These are phyloP conservation scores for Aaosphaeria pasadenensis DNA, from an alignment of 2,329 filamentous ascomycete species.

Conservation along the genomic window DNA sequence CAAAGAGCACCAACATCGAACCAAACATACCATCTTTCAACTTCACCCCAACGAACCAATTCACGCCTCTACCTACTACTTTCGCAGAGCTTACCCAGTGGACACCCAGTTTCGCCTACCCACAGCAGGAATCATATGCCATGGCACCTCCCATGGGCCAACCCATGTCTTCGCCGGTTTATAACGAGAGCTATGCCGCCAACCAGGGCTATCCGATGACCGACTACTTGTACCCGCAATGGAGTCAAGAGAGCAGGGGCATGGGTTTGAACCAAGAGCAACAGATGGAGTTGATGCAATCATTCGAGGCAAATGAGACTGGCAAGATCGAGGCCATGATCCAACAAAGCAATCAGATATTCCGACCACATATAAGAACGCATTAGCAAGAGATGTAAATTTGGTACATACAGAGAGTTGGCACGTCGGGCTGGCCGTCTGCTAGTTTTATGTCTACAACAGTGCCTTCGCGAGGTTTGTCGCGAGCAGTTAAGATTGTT, in stretches of 20 bases:
- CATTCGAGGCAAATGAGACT: slow-evolving; percentile 59
- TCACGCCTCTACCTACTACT: slow-evolving; percentile 32
- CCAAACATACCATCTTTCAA: slow-evolving; percentile 24
- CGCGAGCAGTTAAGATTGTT: too few species aligned
- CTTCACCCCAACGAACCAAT: slow-evolving; percentile 27
- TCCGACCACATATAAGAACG: slow-evolving; percentile 19
- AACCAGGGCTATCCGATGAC: slow-evolving; percentile 34
- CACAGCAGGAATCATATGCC: slow-evolving; percentile 21
- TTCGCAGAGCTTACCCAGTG: slow-evolving; percentile 36
- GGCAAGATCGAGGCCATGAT: slow-evolving; percentile 42
- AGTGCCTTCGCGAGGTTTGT: too few species aligned
- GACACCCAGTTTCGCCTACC: slow-evolving; percentile 35
- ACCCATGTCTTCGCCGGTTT: slow-evolving; percentile 25
- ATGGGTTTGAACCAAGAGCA: slow-evolving; percentile 70
- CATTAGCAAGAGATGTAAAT: too few species aligned
- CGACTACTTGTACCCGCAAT: slow-evolving; percentile 56
- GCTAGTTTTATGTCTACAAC: too few species aligned
- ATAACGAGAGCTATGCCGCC: slow-evolving; percentile 33
- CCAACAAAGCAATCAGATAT: slow-evolving; percentile 38
- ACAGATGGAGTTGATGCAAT: slow-evolving; percentile 78
- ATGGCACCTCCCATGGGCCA: slow-evolving; percentile 18
- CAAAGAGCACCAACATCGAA: slow-evolving; percentile 25
- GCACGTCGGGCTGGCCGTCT: too few species aligned
- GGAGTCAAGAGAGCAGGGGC: slow-evolving; percentile 44
- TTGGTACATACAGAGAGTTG: too few species aligned